Evolutionary conservation across 1,139 yeast species (phyloP).

Genomic region (Nadsonia commutata): DNA sequence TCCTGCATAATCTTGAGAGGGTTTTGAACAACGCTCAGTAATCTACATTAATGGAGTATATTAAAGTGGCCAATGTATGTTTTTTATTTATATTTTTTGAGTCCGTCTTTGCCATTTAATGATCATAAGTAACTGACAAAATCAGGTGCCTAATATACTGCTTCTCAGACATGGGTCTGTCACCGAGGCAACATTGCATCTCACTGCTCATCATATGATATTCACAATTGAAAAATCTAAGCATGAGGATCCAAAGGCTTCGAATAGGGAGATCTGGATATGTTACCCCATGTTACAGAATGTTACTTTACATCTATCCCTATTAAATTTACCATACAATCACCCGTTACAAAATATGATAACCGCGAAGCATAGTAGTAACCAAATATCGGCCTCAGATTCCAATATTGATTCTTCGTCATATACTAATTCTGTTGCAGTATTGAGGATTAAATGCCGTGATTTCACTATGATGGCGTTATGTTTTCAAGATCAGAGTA

Average conservation of each 20-base stretch:
- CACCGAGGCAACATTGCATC: conserved; percentile 52
- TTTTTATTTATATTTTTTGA: no score
- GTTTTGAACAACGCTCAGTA: no score
- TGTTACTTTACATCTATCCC: background rate
- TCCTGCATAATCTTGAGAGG: no score
- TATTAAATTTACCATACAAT: background rate
- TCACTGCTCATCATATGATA: conserved; percentile 79
- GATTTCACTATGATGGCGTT: conserved; percentile 80
- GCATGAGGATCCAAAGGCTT: conserved; percentile 6
- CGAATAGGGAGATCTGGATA: conserved; percentile 67
- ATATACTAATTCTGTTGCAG: background rate
- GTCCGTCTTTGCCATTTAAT: no score
- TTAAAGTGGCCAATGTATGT: background rate
- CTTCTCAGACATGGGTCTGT: conserved; percentile 57
- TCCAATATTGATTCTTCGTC: background rate
- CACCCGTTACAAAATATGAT: background rate
- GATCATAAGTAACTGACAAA: no score
- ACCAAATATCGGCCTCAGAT: background rate
- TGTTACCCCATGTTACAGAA: conserved; percentile 57
- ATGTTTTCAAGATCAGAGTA: conserved; percentile 46
- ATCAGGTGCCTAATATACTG: conserved; percentile 51
- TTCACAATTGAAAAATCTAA: conserved; percentile 25
- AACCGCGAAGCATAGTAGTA: background rate
- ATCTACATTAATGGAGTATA: background rate
- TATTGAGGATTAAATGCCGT: conserved; percentile 49